Conservation (phyloP, 306 rosid genomes). For the Prunus mongolica region DNA sequence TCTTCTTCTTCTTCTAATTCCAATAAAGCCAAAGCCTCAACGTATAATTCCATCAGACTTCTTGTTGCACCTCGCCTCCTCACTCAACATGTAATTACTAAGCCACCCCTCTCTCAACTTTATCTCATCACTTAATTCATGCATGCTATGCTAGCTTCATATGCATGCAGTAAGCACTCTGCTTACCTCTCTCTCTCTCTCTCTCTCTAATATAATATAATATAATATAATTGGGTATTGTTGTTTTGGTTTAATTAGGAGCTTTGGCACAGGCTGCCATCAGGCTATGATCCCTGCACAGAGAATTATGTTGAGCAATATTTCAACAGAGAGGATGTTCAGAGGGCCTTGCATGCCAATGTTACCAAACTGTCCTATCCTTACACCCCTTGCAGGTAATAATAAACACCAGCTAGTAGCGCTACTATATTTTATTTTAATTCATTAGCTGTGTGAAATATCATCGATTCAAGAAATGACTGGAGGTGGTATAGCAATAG, state of each 20-base stretch:
- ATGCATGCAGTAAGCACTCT: too few species aligned
- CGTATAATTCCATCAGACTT: conserved; percentile 9
- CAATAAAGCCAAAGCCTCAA: not conserved
- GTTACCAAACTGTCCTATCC: conserved; percentile 48
- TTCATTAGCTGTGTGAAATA: too few species aligned
- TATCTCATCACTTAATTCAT: not conserved
- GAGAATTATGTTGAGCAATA: conserved; percentile 34
- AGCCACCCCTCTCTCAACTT: not conserved
- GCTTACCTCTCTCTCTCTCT: too few species aligned
- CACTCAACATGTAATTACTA: conserved; percentile 39
- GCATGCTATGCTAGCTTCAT: too few species aligned
- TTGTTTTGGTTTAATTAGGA: conserved; percentile 22
- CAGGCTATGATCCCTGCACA: conserved; percentile 64
- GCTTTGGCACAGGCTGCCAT: conserved; percentile 45
- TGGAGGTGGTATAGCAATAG: too few species aligned
- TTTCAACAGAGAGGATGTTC: conserved; percentile 60
- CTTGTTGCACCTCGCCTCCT: conserved; percentile 40
- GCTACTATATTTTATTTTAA: not conserved
- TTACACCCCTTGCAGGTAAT: conserved; percentile 56
- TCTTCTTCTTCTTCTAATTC: not conserved
- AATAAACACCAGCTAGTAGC: too few species aligned
- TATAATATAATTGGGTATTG: too few species aligned
- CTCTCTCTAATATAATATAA: too few species aligned
- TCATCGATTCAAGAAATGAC: too few species aligned
- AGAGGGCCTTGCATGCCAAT: conserved; percentile 60